A percentile compares a stretch with the other conserved stretches of the same genome.
Evolutionary conservation across 352 stramenopile species (phyloP).

Genomic region (Globisporangium spiculum): DNA sequence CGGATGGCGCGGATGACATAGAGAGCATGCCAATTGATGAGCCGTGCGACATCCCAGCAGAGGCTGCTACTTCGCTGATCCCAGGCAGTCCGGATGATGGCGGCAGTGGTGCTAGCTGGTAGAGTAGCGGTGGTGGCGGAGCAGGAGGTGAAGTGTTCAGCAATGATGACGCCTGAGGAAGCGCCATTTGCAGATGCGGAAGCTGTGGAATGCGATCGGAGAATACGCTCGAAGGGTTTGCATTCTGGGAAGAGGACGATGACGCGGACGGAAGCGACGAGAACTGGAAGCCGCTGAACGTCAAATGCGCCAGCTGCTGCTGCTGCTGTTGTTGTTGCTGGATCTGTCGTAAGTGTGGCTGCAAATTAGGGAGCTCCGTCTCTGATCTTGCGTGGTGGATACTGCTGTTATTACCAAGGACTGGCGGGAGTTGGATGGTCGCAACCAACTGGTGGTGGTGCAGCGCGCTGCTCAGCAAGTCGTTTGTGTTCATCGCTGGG

Average conservation of each 20-base stretch:
- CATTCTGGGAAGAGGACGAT: constrained; percentile 10
- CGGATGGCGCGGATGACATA: constrained; percentile 16
- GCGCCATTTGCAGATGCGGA: constrained; percentile 52
- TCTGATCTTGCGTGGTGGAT: constrained; percentile 2
- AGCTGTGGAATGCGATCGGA: constrained; percentile 36
- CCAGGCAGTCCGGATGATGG: constrained; percentile 18
- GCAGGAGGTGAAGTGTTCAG: constrained; percentile 32
- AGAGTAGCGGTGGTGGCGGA: constrained; percentile 33
- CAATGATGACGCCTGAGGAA: constrained; percentile 40
- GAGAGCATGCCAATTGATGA: constrained; percentile 19
- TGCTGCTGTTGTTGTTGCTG: constrained; percentile 14
- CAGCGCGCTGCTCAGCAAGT: constrained; percentile 10
- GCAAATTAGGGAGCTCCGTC: constrained; percentile 22
- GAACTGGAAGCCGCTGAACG: constrained; percentile 31
- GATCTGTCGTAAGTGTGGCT: constrained; percentile 21
- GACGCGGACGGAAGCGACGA: constrained; percentile 27
- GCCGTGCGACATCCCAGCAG: neutral
- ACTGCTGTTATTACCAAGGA: constrained; percentile 14
- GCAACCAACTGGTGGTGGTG: neutral
- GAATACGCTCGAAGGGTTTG: constrained; percentile 20
- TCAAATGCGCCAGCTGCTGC: neutral
- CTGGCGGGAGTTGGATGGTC: constrained; percentile 15
- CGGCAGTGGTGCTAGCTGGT: constrained; percentile 9
- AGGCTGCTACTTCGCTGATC: constrained; percentile 15
- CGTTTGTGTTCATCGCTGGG: constrained; percentile 13